Conservation (phyloP, 2,329 filamentous ascomycete genomes). For the Biscogniauxia sp. region DNA sequence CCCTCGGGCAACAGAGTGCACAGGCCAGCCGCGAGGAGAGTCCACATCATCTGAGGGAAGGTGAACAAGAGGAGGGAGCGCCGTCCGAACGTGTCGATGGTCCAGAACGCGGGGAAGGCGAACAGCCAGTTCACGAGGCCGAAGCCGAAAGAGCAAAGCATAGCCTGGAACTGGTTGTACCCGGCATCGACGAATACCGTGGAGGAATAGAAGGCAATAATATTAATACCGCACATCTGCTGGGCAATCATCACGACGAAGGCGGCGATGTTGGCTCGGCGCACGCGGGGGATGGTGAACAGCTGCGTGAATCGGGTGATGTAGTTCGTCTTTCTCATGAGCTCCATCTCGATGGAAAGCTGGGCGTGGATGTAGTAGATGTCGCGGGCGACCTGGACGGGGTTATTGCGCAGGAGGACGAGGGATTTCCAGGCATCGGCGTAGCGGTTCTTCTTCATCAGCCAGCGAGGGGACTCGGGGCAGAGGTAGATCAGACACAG, state of each 20-base stretch:
- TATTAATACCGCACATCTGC: conserved; percentile 70
- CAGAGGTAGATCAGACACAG: conserved; percentile 62
- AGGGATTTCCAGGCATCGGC: conserved; percentile 58
- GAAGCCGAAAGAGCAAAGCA: conserved; percentile 64
- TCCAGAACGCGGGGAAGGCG: conserved; percentile 63
- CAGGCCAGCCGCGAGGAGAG: conserved; percentile 61
- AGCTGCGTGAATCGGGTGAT: conserved; percentile 61
- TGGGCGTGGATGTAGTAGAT: conserved; percentile 65
- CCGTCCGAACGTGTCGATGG: conserved; percentile 66
- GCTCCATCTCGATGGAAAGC: conserved; percentile 56
- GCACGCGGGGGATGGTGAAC: conserved; percentile 67
- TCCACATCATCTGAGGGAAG: conserved; percentile 67
- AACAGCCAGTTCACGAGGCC: conserved; percentile 65
- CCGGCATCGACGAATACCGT: conserved; percentile 60
- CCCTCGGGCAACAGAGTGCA: conserved; percentile 47
- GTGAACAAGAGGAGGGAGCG: conserved; percentile 62
- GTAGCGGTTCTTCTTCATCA: conserved; percentile 65
- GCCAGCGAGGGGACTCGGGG: conserved; percentile 64
- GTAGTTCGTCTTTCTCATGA: conserved; percentile 54
- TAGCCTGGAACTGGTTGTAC: conserved; percentile 51
- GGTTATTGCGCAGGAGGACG: conserved; percentile 49
- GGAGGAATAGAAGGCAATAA: conserved; percentile 74
- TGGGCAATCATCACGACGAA: conserved; percentile 79
- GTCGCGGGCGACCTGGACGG: conserved; percentile 58
- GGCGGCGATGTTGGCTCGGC: conserved; percentile 72